Percentiles rank a stretch among this genome's conserved stretches.
Evolutionary conservation across 352 stramenopile genomes (phyloP).

Genomic region (Pythium coloratum): DNA sequence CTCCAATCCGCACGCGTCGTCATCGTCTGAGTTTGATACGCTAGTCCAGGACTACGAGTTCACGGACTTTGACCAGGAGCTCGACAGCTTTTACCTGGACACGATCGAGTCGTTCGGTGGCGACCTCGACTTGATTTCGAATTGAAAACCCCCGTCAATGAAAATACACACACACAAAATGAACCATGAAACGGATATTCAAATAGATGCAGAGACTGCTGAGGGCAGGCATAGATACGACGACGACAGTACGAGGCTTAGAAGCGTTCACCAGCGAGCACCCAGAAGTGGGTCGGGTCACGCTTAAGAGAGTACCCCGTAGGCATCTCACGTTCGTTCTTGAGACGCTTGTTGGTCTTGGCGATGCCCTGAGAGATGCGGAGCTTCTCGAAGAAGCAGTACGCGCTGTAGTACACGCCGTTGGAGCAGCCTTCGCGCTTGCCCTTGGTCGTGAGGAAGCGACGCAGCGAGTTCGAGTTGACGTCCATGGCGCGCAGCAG

Average conservation of each 20-base stretch:
- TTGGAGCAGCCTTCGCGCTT: slow-evolving; percentile 52
- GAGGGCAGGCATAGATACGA: slow-evolving; percentile 8
- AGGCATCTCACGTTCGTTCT: slow-evolving; percentile 33
- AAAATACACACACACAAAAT: slow-evolving; percentile 8
- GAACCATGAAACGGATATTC: background rate
- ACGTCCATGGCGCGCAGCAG: slow-evolving; percentile 40
- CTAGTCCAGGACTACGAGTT: slow-evolving; percentile 79
- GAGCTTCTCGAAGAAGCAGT: slow-evolving; percentile 61
- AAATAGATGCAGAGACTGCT: too few species aligned
- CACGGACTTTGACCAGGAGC: slow-evolving; percentile 79
- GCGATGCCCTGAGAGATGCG: slow-evolving; percentile 39
- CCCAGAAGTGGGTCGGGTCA: slow-evolving; percentile 28
- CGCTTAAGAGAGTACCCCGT: slow-evolving; percentile 32
- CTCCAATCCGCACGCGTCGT: background rate
- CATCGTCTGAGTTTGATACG: slow-evolving; percentile 63
- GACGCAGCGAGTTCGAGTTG: slow-evolving; percentile 52
- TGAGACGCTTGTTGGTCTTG: slow-evolving; percentile 50
- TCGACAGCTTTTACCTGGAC: slow-evolving; percentile 81
- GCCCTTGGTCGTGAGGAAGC: slow-evolving; percentile 46
- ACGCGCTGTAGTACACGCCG: slow-evolving; percentile 45
- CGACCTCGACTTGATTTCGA: slow-evolving; percentile 63
- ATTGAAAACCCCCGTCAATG: slow-evolving; percentile 27
- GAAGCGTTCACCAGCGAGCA: slow-evolving; percentile 2
- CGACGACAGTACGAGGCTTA: background rate
- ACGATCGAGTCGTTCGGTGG: slow-evolving; percentile 63